Conservation (phyloP, 768 basidiomycete species). For the Terana coerulea region DNA sequence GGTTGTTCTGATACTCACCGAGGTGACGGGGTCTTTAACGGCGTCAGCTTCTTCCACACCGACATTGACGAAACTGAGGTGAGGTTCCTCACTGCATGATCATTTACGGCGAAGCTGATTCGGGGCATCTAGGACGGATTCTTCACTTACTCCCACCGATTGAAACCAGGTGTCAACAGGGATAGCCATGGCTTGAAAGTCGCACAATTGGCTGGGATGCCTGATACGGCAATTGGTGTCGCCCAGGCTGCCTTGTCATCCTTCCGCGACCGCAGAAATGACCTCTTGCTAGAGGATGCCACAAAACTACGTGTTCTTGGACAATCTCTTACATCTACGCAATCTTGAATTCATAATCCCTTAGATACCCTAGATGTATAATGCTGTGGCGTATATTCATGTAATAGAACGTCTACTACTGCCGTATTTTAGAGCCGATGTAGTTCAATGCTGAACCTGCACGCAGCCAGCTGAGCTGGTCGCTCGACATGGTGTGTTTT, state of each 20-base stretch:
- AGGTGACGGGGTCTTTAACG: conserved; percentile 47
- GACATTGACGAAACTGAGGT: conserved; percentile 79
- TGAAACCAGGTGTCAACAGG: conserved; percentile 81
- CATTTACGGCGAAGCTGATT: neutral
- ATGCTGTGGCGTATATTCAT: conserved; percentile 1
- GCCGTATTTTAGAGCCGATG: conserved; percentile 60
- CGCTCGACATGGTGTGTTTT: conserved; percentile 85
- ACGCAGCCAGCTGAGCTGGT: conserved; percentile 87
- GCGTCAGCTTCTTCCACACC: conserved; percentile 85
- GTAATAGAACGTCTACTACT: conserved; percentile 6
- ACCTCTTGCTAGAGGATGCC: neutral
- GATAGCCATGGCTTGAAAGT: conserved; percentile 92
- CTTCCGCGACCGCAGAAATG: conserved; percentile 26
- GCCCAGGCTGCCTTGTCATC: conserved; percentile 52
- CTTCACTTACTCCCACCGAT: conserved; percentile 80
- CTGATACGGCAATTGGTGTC: conserved; percentile 52
- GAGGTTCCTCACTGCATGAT: conserved; percentile 22
- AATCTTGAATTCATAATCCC: neutral
- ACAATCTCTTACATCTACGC: conserved; percentile 2
- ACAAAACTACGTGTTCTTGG: conserved; percentile 18
- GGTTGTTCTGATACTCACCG: conserved; percentile 46
- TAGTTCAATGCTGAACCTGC: conserved; percentile 89
- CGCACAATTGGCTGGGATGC: conserved; percentile 84
- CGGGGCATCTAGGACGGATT: conserved; percentile 59
- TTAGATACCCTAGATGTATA: conserved; percentile 3